Evolutionary conservation across 2,329 filamentous ascomycete species (phyloP), one percentile per base, ranked within the genome.

Genomic region (Sarocladiaceae sp.): DNA sequence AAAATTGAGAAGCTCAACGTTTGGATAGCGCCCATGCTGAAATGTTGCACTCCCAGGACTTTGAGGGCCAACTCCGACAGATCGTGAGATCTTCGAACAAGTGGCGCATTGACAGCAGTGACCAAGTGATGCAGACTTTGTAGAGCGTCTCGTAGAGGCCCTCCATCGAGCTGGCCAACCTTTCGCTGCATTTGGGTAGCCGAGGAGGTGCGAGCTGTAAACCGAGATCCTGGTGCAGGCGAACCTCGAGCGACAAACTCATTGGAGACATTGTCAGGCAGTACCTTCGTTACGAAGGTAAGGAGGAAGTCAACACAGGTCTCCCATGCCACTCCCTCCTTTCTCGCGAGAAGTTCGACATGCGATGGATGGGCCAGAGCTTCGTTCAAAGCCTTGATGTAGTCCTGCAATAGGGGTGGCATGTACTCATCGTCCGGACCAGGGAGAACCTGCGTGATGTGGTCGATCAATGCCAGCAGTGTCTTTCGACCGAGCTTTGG

Each of bases 371-470:
- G 78, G 33, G 80, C 78, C 15, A 97, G 73, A 3, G 96, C 64
- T 21, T 76, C 72, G 4, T 76, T 70, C 51, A 98, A 67, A 16
- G 82, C 77, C 66, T 87, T 95, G 52, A 87, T 74, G 59, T 96
- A 95, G 56, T 93, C 81, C 40, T 81, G 73, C 19, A 82, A 67
- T 4, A 98, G 70, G 11, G 85, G 82, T 46, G 81, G 73, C 50
- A 88, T 80, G 44, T 84, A 77, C 2, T 70, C 73, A 12, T 80
- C 80, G 44, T 81, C 76, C 3, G 66, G 63, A 0, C 70, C 74
- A 2, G 81, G 77, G 3, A 95, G 70, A 15, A 81, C 80, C 51
- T 95, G 82, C 3, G 80, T 82, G 48, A 97, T 83, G 63, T 95
- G 89, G 51, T 88, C 82, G 51, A 95, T 71, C 13, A 96, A 68